A percentile compares a stretch with the other conserved stretches of the same genome.
Evolutionary conservation across 1,284 basidiomycete genomes (phyloP).

Genomic region (Pholiota adiposa): DNA sequence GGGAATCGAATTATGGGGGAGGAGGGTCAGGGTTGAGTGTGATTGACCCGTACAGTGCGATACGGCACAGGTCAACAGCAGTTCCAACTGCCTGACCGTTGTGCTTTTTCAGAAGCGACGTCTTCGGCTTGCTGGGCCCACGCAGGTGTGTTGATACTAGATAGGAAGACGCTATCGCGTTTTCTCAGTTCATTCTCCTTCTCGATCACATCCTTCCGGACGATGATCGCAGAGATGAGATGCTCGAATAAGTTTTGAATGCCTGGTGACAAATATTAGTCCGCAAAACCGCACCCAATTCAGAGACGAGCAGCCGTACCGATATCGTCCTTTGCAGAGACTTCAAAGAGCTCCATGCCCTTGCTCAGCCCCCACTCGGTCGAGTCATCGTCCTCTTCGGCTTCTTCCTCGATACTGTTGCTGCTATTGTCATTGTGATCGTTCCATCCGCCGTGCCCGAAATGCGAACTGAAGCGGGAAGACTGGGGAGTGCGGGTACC

Average conservation of each 20-base stretch:
- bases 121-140: conserved; percentile 83
- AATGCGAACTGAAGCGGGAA: conserved; percentile 59
- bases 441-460: conserved; percentile 55
- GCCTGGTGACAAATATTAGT: conserved; percentile 46
- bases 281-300: conserved; percentile 15
- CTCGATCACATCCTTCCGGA: conserved; percentile 77
- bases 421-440: conserved; percentile 63
- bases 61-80: conserved; percentile 52
- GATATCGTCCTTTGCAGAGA: conserved; percentile 81
- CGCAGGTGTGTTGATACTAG: conserved; percentile 59
- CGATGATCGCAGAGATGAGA: conserved; percentile 77
- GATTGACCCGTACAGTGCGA: conserved; percentile 22
- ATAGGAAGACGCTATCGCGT: conserved; percentile 79
- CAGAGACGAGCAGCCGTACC: conserved; percentile 50
- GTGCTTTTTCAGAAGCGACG: conserved; percentile 72
- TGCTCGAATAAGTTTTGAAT: conserved; percentile 77
- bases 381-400: conserved; percentile 59
- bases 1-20: conserved; percentile 23
- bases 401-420: conserved; percentile 69
- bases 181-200: conserved; percentile 76
- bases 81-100: conserved; percentile 60
- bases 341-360: conserved; percentile 84
- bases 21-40: conserved; percentile 30
- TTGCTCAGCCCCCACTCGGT: conserved; percentile 78
- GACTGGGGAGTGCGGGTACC: conserved; percentile 48